Conservation (phyloP, 164 flowering plant genomes). For the Magnolia officinalis region DNA sequence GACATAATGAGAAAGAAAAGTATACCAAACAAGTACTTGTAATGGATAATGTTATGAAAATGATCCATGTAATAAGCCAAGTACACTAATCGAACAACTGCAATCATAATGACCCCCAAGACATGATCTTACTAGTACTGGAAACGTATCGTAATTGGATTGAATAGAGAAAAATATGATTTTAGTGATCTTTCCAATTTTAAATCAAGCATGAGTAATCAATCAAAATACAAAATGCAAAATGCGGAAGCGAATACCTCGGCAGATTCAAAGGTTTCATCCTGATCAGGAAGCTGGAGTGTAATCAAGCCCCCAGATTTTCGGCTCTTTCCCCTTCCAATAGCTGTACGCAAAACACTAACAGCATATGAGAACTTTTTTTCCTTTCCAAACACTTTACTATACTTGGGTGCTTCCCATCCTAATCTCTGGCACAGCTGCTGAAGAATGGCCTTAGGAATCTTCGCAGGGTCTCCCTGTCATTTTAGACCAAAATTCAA, state of each 20-base stretch:
- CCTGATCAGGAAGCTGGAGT: constrained; percentile 66
- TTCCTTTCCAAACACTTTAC: constrained; percentile 42
- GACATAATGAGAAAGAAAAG: no score
- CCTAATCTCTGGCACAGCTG: constrained; percentile 82
- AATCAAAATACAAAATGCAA: background rate
- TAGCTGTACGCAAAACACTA: constrained; percentile 73
- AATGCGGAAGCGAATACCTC: constrained; percentile 48
- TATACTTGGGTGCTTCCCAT: constrained; percentile 92
- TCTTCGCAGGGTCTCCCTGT: constrained; percentile 78
- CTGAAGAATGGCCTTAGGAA: constrained; percentile 89
- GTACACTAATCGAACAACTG: no score
- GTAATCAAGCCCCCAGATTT: constrained; percentile 81
- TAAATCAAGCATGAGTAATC: background rate
- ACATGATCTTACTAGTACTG: no score
- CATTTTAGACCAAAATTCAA: constrained; percentile 15
- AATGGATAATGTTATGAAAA: no score
- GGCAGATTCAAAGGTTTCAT: constrained; percentile 47
- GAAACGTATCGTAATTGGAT: background rate
- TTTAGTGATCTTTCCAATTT: background rate
- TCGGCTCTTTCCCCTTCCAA: constrained; percentile 91
- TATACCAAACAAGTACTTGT: no score
- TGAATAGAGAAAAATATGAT: background rate
- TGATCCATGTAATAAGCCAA: no score
- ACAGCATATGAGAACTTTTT: constrained; percentile 49
- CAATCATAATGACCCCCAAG: no score